phyloP scores from a whole-genome alignment of 345 rosid genomes.

The Raphanus sativus region DNA sequence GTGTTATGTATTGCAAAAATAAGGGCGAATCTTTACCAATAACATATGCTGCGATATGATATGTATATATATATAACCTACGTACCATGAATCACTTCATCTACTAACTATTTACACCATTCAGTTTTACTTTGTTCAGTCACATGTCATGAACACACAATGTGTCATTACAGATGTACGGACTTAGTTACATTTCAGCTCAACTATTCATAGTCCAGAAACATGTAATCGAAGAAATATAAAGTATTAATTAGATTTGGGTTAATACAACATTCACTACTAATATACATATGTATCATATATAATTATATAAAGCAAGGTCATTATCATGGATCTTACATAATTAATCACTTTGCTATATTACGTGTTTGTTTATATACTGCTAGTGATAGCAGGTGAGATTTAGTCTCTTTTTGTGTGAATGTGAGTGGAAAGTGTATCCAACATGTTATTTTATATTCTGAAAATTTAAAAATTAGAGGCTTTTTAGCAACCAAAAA shows the following conservation, averaged over 20 bases:
- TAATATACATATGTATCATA: background rate
- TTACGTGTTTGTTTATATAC: background rate
- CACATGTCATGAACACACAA: conserved; percentile 11
- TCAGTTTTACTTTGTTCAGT: background rate
- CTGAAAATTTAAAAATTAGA: background rate
- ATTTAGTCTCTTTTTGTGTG: background rate
- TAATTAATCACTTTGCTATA: conserved; percentile 7
- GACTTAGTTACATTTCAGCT: background rate
- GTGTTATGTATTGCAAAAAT: background rate
- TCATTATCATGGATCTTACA: background rate
- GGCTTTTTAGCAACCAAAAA: background rate
- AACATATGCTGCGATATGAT: conserved; percentile 7
- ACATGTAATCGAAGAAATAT: background rate
- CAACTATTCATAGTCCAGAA: background rate
- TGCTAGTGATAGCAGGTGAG: conserved; percentile 14
- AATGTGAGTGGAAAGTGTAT: background rate
- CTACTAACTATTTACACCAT: conserved; percentile 17
- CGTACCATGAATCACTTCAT: conserved; percentile 22
- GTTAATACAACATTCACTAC: background rate
- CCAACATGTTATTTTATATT: background rate
- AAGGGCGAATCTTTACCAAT: conserved; percentile 13
- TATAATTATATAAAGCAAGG: background rate
- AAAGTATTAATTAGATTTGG: background rate
- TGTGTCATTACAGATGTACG: conserved; percentile 1
- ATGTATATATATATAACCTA: background rate